Evolutionary conservation across 768 basidiomycete species (phyloP), one percentile per base, ranked within the genome.

Genomic region (Roridomyces roridus): DNA sequence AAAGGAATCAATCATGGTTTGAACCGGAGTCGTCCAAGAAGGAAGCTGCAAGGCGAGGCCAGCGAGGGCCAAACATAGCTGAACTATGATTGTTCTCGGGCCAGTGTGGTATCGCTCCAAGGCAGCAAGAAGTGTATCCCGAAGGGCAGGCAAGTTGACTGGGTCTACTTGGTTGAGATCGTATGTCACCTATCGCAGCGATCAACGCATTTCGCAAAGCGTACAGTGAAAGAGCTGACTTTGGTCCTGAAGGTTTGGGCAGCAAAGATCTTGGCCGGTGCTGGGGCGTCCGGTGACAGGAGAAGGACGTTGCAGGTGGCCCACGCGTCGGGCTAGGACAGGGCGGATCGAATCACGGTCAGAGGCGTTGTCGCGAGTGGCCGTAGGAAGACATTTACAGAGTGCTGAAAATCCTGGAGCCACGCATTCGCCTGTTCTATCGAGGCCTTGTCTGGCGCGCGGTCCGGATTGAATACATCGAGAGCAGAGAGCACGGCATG

Each of bases 381-480:
- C 85, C 83, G 85, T 75, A 85, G 82, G 84, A 86, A 76, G 79
- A 78, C 80, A 91, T 86, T 90, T 88, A 98, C 96, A 80, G 94
- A 96, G 81, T 98, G 96, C 80, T 99, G 96, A 73, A 98, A 99
- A 74, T 96, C 94, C 78, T 95, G 91, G 60, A 99, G 88, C 95
- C 95, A 98, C 64, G 86, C 77, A 77, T 97, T 98, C 64, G 95
- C 96, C 64, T 82, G 83, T 64, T 92, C 91, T 62, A 97, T 82
- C 17, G 92, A 87, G 15, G 74, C 73, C 66, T 91, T 89, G 80
- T 96, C 92, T 28, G 96, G 91, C 49, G 88, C 87, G 57, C 86
- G 82, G 31, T 34, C 31, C 11, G 31, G 31, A 63, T 82, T 79
- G 72, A 94, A 94, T 42, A 94, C 89, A 46, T 87, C 85, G 64